Conservation (phyloP, 345 rosid genomes). For the Eutrema yunnanense region DNA sequence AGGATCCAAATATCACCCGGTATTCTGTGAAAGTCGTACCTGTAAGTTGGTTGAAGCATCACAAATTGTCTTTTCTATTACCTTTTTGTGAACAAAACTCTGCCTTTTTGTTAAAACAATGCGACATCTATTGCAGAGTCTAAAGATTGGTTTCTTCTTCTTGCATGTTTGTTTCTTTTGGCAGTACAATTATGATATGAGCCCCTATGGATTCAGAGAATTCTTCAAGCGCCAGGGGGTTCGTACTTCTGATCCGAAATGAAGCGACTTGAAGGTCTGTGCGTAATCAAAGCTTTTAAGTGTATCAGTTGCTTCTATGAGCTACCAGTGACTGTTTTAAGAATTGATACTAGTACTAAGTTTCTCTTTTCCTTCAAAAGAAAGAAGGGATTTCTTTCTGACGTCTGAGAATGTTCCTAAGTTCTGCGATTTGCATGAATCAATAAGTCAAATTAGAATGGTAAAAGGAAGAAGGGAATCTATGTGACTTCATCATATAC, state of each 20-base stretch:
- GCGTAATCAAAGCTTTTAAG: background rate
- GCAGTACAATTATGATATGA: conserved; percentile 79
- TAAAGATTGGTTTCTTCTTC: background rate
- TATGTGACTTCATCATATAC: background rate
- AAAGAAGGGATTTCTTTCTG: background rate
- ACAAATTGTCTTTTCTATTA: background rate
- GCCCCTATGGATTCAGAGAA: conserved; percentile 90
- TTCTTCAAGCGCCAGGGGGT: conserved; percentile 77
- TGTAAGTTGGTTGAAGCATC: conserved; percentile 52
- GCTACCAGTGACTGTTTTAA: background rate
- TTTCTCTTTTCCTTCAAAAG: background rate
- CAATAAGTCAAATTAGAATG: background rate
- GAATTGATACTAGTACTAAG: background rate
- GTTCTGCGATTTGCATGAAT: background rate
- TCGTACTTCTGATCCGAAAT: conserved; percentile 34
- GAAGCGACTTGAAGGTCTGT: conserved; percentile 2
- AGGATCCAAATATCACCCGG: conserved; percentile 59
- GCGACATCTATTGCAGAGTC: background rate
- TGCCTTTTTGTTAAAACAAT: background rate
- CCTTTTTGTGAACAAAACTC: background rate
- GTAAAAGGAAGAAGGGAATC: background rate
- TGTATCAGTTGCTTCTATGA: conserved; percentile 3
- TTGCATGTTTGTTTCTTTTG: background rate
- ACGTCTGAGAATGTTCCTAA: background rate
- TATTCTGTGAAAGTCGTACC: conserved; percentile 84